phyloP scores from a whole-genome alignment of 129 eudicot genomes.

The Artemisia annua region DNA sequence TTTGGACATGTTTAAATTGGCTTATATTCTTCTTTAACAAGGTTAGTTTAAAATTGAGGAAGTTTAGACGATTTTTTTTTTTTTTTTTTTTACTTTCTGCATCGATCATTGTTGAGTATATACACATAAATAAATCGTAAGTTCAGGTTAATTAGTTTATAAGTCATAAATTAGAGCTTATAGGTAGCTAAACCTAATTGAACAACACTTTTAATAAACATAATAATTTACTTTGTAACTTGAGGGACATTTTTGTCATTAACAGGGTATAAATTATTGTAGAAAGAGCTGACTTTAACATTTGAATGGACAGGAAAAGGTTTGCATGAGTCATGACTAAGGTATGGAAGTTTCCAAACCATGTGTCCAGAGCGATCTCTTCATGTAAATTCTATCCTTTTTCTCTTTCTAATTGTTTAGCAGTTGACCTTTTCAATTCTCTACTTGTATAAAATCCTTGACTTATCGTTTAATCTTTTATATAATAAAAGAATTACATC shows the following conservation, averaged over 20 bases:
- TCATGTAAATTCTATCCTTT: conserved; percentile 23
- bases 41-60: too few species aligned
- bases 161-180: too few species aligned
- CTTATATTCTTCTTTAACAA: too few species aligned
- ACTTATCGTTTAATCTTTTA: neutral
- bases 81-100: too few species aligned
- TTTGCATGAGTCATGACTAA: neutral
- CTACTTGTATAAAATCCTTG: neutral
- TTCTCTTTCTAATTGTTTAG: neutral
- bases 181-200: too few species aligned
- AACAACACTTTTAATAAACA: too few species aligned
- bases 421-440: conserved; percentile 27
- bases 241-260: neutral
- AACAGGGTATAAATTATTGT: conserved; percentile 20
- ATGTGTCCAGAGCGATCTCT: conserved; percentile 34
- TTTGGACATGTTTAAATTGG: too few species aligned
- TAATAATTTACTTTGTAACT: neutral
- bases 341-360: conserved; percentile 30
- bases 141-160: too few species aligned
- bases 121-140: too few species aligned
- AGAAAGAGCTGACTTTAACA: conserved; percentile 32
- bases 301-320: conserved; percentile 18
- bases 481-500: too few species aligned
- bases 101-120: too few species aligned
- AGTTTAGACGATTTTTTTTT: too few species aligned